Conservation (phyloP, 805 yeast species). For the Lachancea quebecensis region DNA sequence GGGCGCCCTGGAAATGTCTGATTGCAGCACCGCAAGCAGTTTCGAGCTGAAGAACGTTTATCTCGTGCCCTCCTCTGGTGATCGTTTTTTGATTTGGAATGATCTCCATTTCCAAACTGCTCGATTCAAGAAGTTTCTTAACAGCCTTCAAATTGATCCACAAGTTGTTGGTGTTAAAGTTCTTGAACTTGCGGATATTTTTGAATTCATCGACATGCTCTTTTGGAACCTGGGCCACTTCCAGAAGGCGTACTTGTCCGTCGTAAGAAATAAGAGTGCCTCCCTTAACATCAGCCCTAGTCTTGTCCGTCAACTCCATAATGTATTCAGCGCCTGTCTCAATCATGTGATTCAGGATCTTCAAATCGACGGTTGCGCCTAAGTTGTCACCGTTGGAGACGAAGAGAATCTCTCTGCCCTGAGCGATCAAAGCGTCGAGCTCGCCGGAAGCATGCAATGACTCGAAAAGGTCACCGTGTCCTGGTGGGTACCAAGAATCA, state of each 20-base stretch:
- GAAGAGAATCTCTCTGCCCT: constrained; percentile 90
- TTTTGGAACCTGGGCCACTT: constrained; percentile 97
- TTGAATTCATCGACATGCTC: constrained; percentile 98
- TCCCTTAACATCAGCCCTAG: constrained; percentile 99
- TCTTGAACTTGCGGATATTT: constrained; percentile 94
- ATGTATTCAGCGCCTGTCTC: constrained; percentile 88
- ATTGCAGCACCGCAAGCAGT: constrained; percentile 99
- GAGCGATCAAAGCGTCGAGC: constrained; percentile 78
- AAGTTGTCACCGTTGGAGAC: constrained; percentile 97
- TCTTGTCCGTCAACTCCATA: constrained; percentile 98
- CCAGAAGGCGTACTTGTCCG: constrained; percentile 88
- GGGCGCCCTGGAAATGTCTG: constrained; percentile 89
- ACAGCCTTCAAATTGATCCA: constrained; percentile 96
- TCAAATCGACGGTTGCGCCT: constrained; percentile 95
- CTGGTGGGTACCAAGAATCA: constrained; percentile 98
- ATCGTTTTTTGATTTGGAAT: constrained; percentile 91
- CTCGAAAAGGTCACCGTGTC: constrained; percentile 97
- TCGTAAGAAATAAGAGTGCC: constrained; percentile 96
- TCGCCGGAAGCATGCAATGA: constrained; percentile 84
- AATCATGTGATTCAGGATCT: constrained; percentile 86
- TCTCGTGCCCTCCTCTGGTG: constrained; percentile 65
- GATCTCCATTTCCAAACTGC: constrained; percentile 82
- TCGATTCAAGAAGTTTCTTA: constrained; percentile 81
- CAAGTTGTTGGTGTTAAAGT: constrained; percentile 95
- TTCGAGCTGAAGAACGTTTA: constrained; percentile 88